Base-by-base conservation (phyloP, 768 basidiomycete species). In the Lactarius vividus region DNA sequence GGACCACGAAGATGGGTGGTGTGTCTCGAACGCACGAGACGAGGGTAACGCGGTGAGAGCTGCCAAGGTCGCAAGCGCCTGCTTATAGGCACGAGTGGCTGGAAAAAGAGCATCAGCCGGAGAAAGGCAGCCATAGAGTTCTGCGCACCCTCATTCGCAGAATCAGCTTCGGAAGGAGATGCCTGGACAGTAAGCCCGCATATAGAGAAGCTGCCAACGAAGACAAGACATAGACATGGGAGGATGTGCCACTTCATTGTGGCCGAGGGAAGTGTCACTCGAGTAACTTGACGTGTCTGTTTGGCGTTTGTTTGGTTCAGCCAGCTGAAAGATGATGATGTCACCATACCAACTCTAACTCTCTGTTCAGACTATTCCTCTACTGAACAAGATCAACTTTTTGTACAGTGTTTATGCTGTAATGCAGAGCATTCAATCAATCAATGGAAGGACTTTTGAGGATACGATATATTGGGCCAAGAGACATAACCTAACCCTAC, bases 71-170 rank as follows among this genome's bases (percentile, higher is more conserved):
- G 83, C 74, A 64, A 90, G 74, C 13, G 92, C 92, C 74, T 90
- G 85, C 73, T 83, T 88, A 77, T 91, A 92, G 13, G 91, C 91
- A 67, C 86, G 83, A 16, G 83, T 75, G 65, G 91, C 91, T 91
- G 67, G 2, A 35, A 63, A 33, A 54, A 42, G n/a, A 23, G 9
- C 13, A 39, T 62, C 4, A 57, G 37, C 3, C 9, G 26, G 20
- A 53, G 23, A 39, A 33, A 26, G 15, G 29, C 5, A 44, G 31
- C 37, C 44, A 57, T 69, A 49, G 18, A 33, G 54, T 10, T 49
- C 13, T n/a, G 15, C 55, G 15, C 16, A 71, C 71, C 70, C 65
- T 71, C 71, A 11, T 57, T 69, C 15, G 61, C 69, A 33, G 69
- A 62, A 57, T 65, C 46, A 4, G 52, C 42, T 35, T 61, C 69